phyloP scores from a whole-genome alignment of 1,284 basidiomycete genomes.

The Malassezia globosa region DNA sequence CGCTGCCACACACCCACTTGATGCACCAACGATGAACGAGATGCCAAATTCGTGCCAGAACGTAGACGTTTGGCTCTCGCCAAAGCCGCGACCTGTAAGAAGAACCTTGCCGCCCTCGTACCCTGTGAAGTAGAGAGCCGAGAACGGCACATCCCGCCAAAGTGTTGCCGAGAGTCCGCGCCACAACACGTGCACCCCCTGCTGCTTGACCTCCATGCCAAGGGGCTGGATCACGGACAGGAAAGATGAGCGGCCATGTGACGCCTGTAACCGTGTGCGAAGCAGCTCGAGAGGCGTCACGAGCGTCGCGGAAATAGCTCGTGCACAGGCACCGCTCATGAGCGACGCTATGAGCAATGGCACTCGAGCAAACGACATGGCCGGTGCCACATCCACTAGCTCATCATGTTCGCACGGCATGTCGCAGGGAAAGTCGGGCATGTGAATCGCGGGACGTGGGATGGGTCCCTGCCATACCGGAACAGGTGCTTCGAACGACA shows the following conservation, averaged over 20 bases:
- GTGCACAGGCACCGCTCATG: constrained; percentile 67
- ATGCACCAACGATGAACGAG: constrained; percentile 69
- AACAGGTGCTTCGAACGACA: constrained; percentile 17
- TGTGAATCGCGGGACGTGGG: not conserved
- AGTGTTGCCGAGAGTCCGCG: constrained; percentile 79
- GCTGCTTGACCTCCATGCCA: constrained; percentile 22
- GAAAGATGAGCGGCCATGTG: constrained; percentile 20
- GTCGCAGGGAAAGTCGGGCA: constrained; percentile 12
- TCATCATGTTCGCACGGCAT: constrained; percentile 6
- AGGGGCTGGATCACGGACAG: constrained; percentile 26
- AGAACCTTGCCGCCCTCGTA: constrained; percentile 48
- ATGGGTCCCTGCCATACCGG: not conserved
- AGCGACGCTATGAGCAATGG: constrained; percentile 58
- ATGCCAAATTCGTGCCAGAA: constrained; percentile 57
- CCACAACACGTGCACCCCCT: constrained; percentile 57
- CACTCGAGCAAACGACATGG: not conserved
- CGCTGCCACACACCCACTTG: constrained; percentile 57
- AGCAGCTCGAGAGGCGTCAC: constrained; percentile 85
- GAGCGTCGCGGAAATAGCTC: constrained; percentile 66
- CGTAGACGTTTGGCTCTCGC: constrained; percentile 37
- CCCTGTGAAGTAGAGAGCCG: constrained; percentile 70
- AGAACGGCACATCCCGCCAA: constrained; percentile 95
- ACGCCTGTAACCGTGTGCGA: constrained; percentile 72
- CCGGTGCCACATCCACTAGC: not conserved
- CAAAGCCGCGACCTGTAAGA: constrained; percentile 46